phyloP scores from a whole-genome alignment of 768 basidiomycete species.

The Vararia minispora region DNA sequence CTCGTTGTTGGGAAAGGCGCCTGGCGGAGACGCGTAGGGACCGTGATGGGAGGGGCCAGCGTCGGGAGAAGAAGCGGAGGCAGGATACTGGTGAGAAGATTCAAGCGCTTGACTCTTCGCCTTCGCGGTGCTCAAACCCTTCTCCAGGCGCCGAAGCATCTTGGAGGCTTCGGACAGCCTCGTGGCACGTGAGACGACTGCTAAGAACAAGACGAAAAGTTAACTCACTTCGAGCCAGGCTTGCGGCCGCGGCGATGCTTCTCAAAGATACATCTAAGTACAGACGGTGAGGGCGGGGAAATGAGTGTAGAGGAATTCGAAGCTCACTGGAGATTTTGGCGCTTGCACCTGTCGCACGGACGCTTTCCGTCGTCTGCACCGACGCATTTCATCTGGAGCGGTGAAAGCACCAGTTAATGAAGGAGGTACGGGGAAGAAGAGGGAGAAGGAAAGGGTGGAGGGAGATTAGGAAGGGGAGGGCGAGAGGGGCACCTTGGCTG shows the following conservation, averaged over 20 bases:
- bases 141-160: slow-evolving; percentile 80
- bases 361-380: slow-evolving; percentile 78
- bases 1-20: slow-evolving; percentile 32
- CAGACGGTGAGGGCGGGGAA: slow-evolving; percentile 13
- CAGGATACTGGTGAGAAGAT: slow-evolving; percentile 25
- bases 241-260: slow-evolving; percentile 84
- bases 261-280: slow-evolving; percentile 66
- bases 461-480: slow-evolving; percentile 1
- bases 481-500: slow-evolving; percentile 51
- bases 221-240: slow-evolving; percentile 74
- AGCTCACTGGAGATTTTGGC: slow-evolving; percentile 51
- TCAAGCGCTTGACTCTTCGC: slow-evolving; percentile 42
- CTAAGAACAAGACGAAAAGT: slow-evolving; percentile 7
- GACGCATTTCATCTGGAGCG: slow-evolving; percentile 76
- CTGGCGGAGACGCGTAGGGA: slow-evolving; percentile 20
- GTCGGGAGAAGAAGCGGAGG: slow-evolving; percentile 10
- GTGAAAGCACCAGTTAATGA: slow-evolving; percentile 12
- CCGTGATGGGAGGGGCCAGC: slow-evolving; percentile 17
- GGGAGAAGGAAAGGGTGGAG: slow-evolving; percentile 7
- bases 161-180: slow-evolving; percentile 85
- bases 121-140: slow-evolving; percentile 68
- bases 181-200: no score
- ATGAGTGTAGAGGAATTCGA: background rate
- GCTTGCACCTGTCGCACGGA: slow-evolving; percentile 76
- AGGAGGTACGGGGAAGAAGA: slow-evolving; percentile 8